These are phyloP conservation scores for Funneliformis mosseae DNA, from an alignment of 192 early-diverging fungal genomes.

Conservation along the genomic window DNA sequence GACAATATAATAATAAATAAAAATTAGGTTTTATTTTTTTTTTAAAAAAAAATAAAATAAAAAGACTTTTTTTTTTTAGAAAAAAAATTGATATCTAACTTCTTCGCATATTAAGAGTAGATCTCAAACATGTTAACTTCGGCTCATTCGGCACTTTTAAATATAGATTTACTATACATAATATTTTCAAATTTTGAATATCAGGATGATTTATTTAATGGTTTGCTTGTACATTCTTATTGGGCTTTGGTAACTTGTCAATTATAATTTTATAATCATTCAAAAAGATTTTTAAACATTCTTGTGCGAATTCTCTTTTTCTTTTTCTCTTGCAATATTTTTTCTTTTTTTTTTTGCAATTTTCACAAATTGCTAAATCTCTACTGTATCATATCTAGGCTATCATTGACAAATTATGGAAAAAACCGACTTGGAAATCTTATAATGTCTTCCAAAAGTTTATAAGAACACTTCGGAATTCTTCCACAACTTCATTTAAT, in stretches of 20 bases:
- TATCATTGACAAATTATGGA: slow-evolving; percentile 6
- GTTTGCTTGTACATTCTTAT: slow-evolving; percentile 10
- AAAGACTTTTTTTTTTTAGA: neutral
- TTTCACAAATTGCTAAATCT: neutral
- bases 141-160: neutral
- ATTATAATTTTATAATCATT: neutral
- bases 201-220: slow-evolving; percentile 22
- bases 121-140: neutral
- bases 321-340: neutral
- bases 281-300: neutral
- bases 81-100: neutral
- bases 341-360: neutral
- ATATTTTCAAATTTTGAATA: slow-evolving; percentile 15
- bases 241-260: slow-evolving; percentile 6
- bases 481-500: neutral
- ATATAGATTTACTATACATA: slow-evolving; percentile 16
- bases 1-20: too few relatives aligned
- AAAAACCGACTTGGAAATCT: slow-evolving; percentile 8
- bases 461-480: neutral
- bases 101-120: neutral
- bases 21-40: too few relatives aligned
- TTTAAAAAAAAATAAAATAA: too few relatives aligned
- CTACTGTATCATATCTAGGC: neutral
- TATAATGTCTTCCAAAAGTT: neutral
- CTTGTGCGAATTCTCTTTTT: neutral